Percentiles rank a stretch among this genome's conserved stretches.
Evolutionary conservation across 768 basidiomycete genomes (phyloP).

Genomic region (Mrakia blollopis): DNA sequence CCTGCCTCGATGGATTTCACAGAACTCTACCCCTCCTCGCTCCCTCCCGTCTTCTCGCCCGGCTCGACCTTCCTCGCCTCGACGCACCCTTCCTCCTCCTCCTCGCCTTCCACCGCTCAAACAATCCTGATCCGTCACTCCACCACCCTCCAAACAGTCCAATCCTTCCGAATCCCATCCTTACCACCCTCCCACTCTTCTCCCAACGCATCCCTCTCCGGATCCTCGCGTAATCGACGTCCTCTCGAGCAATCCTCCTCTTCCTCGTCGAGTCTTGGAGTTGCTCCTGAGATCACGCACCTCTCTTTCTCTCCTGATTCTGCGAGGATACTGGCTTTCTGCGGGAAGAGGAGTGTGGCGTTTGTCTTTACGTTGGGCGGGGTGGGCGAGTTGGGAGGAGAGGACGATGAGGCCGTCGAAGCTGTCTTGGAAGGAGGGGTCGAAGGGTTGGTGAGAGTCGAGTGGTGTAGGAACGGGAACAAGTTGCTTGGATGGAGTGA

Average conservation of each 20-base stretch:
- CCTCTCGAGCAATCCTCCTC: background rate
- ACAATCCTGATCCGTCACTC: slow-evolving; percentile 71
- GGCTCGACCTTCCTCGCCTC: slow-evolving; percentile 82
- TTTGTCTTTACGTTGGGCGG: slow-evolving; percentile 67
- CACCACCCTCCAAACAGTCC: slow-evolving; percentile 73
- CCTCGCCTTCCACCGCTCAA: background rate
- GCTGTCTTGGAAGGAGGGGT: slow-evolving; percentile 72
- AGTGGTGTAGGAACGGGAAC: slow-evolving; percentile 71
- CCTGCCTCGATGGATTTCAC: slow-evolving; percentile 25
- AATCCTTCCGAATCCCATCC: slow-evolving; percentile 51
- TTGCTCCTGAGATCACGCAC: slow-evolving; percentile 57
- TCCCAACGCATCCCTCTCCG: background rate
- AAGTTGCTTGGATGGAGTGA: slow-evolving; percentile 84
- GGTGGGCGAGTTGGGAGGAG: slow-evolving; percentile 37
- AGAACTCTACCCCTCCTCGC: slow-evolving; percentile 19
- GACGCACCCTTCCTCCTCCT: slow-evolving; percentile 60
- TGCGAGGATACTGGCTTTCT: slow-evolving; percentile 76
- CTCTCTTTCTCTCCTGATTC: slow-evolving; percentile 84
- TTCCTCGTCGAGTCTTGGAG: slow-evolving; percentile 1
- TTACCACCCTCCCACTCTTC: slow-evolving; percentile 5
- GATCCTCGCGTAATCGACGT: background rate
- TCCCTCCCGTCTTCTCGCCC: slow-evolving; percentile 51
- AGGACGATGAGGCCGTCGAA: slow-evolving; percentile 61
- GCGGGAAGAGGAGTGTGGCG: slow-evolving; percentile 63
- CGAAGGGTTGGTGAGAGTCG: slow-evolving; percentile 78